These are phyloP conservation scores for Capsicum pubescens DNA, from an alignment of 257 asterid species.

Conservation along the genomic window DNA sequence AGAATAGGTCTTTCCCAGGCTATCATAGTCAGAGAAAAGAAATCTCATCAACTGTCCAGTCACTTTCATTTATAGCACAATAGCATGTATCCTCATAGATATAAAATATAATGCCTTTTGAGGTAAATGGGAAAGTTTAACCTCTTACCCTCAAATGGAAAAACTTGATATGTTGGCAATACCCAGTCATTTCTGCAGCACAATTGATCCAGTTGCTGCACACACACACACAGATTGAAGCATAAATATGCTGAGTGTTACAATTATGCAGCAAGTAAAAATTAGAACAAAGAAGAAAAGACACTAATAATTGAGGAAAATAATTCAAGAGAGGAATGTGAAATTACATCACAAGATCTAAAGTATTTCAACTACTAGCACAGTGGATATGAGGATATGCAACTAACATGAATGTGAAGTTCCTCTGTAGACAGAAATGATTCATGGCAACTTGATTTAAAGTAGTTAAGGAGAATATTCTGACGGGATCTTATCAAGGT, in stretches of 20 bases:
- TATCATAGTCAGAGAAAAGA: neutral
- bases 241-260: neutral
- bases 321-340: neutral
- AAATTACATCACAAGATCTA: neutral
- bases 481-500: neutral
- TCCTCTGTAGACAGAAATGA: neutral
- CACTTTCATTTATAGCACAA: slow-evolving; percentile 6
- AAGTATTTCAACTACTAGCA: neutral
- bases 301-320: neutral
- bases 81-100: neutral
- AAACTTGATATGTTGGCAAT: slow-evolving; percentile 37
- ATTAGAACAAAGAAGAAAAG: neutral
- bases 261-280: neutral
- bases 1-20: neutral
- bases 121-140: neutral
- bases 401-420: neutral
- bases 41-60: neutral
- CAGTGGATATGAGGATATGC: neutral
- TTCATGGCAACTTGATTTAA: neutral
- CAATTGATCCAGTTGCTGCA: slow-evolving; percentile 43
- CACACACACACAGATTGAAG: neutral
- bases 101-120: neutral
- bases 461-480: neutral
- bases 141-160: slow-evolving; percentile 32
- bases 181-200: slow-evolving; percentile 34